A percentile compares a stretch with the other conserved stretches of the same genome.
Evolutionary conservation across 352 stramenopile genomes (phyloP).

Genomic region (Pythium aquatile): DNA sequence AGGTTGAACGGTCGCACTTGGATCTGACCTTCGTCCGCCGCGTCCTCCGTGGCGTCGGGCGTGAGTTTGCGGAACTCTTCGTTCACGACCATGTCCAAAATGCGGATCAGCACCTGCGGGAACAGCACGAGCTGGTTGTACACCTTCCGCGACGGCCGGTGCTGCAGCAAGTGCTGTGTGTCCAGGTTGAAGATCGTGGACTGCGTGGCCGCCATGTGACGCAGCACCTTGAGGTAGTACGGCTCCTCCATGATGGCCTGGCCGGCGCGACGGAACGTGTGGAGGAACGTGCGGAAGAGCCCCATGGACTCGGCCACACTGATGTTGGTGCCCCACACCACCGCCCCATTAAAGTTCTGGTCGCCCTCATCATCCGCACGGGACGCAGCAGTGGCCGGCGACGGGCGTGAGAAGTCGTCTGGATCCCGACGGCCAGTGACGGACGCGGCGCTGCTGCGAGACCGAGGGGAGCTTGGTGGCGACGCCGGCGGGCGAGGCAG

Average conservation of each 20-base stretch:
- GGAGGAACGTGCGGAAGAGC: conserved; percentile 88
- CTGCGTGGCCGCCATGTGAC: conserved; percentile 75
- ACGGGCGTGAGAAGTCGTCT: conserved; percentile 31
- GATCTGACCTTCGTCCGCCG: conserved; percentile 64
- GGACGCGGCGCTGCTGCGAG: conserved; percentile 28
- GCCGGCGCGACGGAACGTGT: conserved; percentile 65
- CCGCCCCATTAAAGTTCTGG: conserved; percentile 65
- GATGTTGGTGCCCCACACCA: conserved; percentile 95
- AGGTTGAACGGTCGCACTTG: conserved; percentile 98
- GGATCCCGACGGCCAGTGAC: neutral
- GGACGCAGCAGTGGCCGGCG: conserved; percentile 5
- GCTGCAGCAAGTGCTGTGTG: conserved; percentile 88
- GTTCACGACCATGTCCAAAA: conserved; percentile 96
- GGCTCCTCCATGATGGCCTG: conserved; percentile 40
- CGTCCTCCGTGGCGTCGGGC: conserved; percentile 41
- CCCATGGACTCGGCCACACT: conserved; percentile 91
- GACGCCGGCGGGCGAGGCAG: conserved; percentile 61
- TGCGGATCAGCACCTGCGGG: conserved; percentile 93
- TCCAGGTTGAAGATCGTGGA: conserved; percentile 91
- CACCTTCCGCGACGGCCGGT: conserved; percentile 76
- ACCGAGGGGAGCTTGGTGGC: conserved; percentile 63
- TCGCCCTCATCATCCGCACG: conserved; percentile 28
- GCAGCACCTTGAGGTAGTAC: conserved; percentile 81
- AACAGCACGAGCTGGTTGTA: conserved; percentile 98
- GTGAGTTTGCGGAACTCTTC: conserved; percentile 77